Conservation (phyloP, 768 basidiomycete species). For the Chlorophyllum brunneum region DNA sequence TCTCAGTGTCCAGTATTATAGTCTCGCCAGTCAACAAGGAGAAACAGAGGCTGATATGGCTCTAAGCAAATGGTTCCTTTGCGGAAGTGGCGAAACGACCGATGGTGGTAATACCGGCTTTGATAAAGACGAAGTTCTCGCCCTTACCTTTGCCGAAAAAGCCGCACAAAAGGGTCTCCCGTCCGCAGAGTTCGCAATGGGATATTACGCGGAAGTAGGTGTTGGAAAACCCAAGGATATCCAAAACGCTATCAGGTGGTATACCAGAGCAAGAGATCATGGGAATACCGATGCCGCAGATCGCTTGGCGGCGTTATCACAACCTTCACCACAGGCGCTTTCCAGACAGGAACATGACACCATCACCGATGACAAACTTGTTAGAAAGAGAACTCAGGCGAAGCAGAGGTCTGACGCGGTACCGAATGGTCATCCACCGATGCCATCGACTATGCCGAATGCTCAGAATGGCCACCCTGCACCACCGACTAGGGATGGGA, state of each 20-base stretch:
- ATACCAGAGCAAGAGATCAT: slow-evolving; percentile 68
- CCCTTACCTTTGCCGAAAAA: slow-evolving; percentile 88
- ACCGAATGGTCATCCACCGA: slow-evolving; percentile 8
- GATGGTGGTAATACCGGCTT: slow-evolving; percentile 37
- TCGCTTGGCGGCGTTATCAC: slow-evolving; percentile 65
- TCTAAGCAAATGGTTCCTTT: slow-evolving; percentile 94
- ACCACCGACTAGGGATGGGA: slow-evolving; percentile 26
- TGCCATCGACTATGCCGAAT: background rate
- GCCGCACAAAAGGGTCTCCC: slow-evolving; percentile 71
- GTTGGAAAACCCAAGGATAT: slow-evolving; percentile 71
- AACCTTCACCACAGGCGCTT: slow-evolving; percentile 57
- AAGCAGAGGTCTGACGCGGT: slow-evolving; percentile 41
- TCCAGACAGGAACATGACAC: slow-evolving; percentile 78
- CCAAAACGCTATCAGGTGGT: slow-evolving; percentile 73
- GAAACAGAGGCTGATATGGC: slow-evolving; percentile 97
- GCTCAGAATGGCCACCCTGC: slow-evolving; percentile 4
- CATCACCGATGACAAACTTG: slow-evolving; percentile 75
- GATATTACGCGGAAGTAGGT: slow-evolving; percentile 92
- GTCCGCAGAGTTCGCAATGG: slow-evolving; percentile 91
- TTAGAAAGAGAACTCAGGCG: slow-evolving; percentile 75
- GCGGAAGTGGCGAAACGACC: slow-evolving; percentile 61
- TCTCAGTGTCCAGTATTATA: slow-evolving; percentile 88
- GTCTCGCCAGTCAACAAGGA: slow-evolving; percentile 75
- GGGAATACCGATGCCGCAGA: slow-evolving; percentile 79
- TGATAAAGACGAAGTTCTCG: slow-evolving; percentile 83